phyloP scores from a whole-genome alignment of 495 filamentous ascomycete genomes.

The Penicillium antarcticum region DNA sequence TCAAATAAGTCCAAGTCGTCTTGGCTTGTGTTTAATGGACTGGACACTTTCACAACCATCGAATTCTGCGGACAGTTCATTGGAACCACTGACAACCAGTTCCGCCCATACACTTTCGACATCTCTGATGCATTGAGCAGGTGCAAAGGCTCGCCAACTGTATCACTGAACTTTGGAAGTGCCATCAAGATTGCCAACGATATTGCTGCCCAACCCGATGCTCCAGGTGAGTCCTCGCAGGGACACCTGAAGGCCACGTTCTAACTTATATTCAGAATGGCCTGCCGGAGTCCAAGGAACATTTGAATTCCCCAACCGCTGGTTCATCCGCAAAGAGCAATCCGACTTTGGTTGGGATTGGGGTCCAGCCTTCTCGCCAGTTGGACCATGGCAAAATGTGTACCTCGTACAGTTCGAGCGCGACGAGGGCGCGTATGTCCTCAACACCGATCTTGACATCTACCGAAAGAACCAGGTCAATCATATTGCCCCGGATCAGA shows the following conservation, averaged over 20 bases:
- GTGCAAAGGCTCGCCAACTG: constrained; percentile 40
- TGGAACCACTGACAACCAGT: constrained; percentile 68
- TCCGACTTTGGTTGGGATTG: constrained; percentile 73
- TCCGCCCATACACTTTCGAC: constrained; percentile 68
- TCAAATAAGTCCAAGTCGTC: constrained; percentile 28
- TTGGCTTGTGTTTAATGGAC: constrained; percentile 61
- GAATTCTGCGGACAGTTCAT: constrained; percentile 57
- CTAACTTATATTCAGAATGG: constrained; percentile 33
- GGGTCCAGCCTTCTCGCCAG: constrained; percentile 64
- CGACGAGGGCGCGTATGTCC: constrained; percentile 43
- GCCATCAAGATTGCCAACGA: constrained; percentile 49
- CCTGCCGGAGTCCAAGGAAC: constrained; percentile 40
- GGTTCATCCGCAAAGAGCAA: constrained; percentile 67
- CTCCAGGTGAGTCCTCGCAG: constrained; percentile 37
- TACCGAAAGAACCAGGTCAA: constrained; percentile 60
- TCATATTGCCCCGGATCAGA: constrained; percentile 57
- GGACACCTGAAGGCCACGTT: background rate
- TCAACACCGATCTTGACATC: constrained; percentile 60
- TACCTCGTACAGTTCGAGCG: constrained; percentile 53
- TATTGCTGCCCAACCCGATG: constrained; percentile 52
- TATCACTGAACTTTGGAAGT: constrained; percentile 56
- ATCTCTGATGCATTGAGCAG: constrained; percentile 47
- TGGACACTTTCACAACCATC: constrained; percentile 65
- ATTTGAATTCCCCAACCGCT: constrained; percentile 51
- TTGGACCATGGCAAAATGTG: constrained; percentile 64